Evolutionary conservation across 2,329 filamentous ascomycete genomes (phyloP).

Genomic region (Epichloe scottii): DNA sequence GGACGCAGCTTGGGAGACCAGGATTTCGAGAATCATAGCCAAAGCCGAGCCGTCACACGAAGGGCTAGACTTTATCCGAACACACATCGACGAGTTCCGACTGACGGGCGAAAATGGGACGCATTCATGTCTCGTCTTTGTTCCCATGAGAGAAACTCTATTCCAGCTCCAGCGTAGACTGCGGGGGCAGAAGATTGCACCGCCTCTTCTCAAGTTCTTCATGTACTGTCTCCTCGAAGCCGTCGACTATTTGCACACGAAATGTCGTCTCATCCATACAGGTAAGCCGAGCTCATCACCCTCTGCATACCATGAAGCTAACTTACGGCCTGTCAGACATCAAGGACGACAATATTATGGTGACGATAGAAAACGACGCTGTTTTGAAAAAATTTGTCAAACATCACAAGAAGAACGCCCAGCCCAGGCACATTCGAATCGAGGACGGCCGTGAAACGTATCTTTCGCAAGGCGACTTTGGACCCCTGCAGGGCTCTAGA

Average conservation of each 20-base stretch:
- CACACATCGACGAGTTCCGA: slow-evolving; percentile 9
- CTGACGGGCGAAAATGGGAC: slow-evolving; percentile 7
- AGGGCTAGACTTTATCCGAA: slow-evolving; percentile 6
- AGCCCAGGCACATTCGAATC: too few relatives aligned
- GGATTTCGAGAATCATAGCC: slow-evolving; percentile 5
- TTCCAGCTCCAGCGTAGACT: slow-evolving; percentile 8
- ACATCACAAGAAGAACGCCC: too few relatives aligned
- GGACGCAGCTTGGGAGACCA: slow-evolving; percentile 7
- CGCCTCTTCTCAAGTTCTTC: slow-evolving; percentile 9
- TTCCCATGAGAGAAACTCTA: slow-evolving; percentile 12
- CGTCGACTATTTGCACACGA: neutral
- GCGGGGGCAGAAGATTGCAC: slow-evolving; percentile 6
- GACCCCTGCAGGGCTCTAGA: too few relatives aligned
- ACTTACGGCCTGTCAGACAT: slow-evolving; percentile 8
- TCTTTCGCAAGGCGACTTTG: too few relatives aligned
- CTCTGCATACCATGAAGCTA: too few relatives aligned
- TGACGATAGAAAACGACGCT: too few relatives aligned
- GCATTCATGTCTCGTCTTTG: slow-evolving; percentile 12
- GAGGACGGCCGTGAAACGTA: too few relatives aligned
- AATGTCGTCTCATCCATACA: too few relatives aligned
- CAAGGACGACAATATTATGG: slow-evolving; percentile 12
- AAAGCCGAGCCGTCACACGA: slow-evolving; percentile 9
- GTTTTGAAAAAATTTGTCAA: too few relatives aligned
- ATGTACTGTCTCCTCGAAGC: slow-evolving; percentile 6
- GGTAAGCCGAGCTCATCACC: too few relatives aligned